phyloP scores from a whole-genome alignment of 495 filamentous ascomycete species.

The Physcia stellaris region DNA sequence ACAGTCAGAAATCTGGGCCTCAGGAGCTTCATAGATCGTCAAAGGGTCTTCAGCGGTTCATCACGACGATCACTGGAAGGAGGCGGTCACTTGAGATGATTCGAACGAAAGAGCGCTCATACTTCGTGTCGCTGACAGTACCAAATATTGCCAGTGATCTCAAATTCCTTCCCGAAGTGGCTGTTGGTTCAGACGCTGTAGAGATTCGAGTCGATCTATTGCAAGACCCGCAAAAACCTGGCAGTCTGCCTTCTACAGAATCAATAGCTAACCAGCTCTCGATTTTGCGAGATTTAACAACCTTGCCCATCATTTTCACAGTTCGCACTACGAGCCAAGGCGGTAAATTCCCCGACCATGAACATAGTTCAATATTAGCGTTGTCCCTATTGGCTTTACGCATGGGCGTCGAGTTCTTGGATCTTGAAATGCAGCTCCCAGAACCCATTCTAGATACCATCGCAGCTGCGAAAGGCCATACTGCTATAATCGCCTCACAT shows the following conservation, averaged over 20 bases:
- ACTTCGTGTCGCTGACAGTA: conserved; percentile 84
- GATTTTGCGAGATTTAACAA: conserved; percentile 56
- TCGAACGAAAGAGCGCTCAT: conserved; percentile 61
- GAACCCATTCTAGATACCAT: conserved; percentile 55
- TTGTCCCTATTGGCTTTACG: conserved; percentile 70
- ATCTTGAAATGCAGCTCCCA: conserved; percentile 83
- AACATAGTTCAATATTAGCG: conserved; percentile 48
- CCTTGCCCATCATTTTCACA: conserved; percentile 87
- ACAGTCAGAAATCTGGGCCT: conserved; percentile 52
- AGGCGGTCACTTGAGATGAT: conserved; percentile 48
- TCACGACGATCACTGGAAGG: conserved; percentile 58
- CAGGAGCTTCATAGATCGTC: conserved; percentile 43
- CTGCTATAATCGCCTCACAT: conserved; percentile 86
- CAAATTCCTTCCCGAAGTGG: conserved; percentile 53
- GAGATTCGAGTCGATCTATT: conserved; percentile 90
- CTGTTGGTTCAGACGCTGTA: conserved; percentile 81
- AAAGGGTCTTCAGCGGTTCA: conserved; percentile 68
- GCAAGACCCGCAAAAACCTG: conserved; percentile 48
- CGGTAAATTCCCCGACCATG: conserved; percentile 73
- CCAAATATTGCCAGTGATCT: conserved; percentile 53
- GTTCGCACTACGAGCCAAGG: conserved; percentile 77
- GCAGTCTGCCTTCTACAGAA: conserved; percentile 49
- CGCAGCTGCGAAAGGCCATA: conserved; percentile 51
- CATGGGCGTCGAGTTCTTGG: conserved; percentile 79
- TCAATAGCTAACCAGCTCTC: conserved; percentile 74